Evolutionary conservation across 2,329 filamentous ascomycete species (phyloP).

Genomic region (Penicillium sp.): DNA sequence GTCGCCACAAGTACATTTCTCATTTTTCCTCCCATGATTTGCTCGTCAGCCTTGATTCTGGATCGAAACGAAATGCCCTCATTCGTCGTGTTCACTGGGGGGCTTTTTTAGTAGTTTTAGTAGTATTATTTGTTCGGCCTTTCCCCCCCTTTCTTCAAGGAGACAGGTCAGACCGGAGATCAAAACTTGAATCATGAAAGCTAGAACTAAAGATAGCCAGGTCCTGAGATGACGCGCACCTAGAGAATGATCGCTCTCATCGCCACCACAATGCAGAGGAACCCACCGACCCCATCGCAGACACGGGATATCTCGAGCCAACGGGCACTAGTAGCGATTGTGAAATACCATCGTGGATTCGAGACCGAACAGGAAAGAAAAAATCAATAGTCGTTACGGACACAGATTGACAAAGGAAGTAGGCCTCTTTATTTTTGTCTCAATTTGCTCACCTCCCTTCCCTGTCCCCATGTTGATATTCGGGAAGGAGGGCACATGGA

Average conservation of each 20-base stretch:
- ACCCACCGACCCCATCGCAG: slow-evolving; percentile 1
- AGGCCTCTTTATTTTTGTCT: not conserved
- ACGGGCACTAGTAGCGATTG: slow-evolving; percentile 7
- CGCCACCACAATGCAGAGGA: not conserved
- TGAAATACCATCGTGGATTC: not conserved
- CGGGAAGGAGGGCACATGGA: slow-evolving; percentile 11
- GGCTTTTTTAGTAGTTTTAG: not conserved
- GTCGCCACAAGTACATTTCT: slow-evolving; percentile 2
- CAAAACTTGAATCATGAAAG: slow-evolving; percentile 3
- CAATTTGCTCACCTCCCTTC: not conserved
- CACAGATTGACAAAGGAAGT: not conserved
- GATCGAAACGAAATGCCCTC: not conserved
- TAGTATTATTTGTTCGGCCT: not conserved
- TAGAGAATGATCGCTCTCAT: not conserved
- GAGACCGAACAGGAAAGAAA: not conserved
- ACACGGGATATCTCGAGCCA: slow-evolving; percentile 6
- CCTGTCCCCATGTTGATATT: slow-evolving; percentile 5
- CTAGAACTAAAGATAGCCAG: not conserved
- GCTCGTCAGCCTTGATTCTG: not conserved
- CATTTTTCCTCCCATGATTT: slow-evolving; percentile 1
- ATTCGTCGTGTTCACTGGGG: not conserved
- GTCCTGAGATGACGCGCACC: not conserved
- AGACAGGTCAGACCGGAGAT: not conserved
- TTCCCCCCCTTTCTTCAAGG: not conserved
- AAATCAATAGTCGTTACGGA: not conserved